A percentile compares a stretch with the other conserved stretches of the same genome.
phyloP scores from a whole-genome alignment of 2,329 filamentous ascomycete genomes.

The Aspergillus amoenus region DNA sequence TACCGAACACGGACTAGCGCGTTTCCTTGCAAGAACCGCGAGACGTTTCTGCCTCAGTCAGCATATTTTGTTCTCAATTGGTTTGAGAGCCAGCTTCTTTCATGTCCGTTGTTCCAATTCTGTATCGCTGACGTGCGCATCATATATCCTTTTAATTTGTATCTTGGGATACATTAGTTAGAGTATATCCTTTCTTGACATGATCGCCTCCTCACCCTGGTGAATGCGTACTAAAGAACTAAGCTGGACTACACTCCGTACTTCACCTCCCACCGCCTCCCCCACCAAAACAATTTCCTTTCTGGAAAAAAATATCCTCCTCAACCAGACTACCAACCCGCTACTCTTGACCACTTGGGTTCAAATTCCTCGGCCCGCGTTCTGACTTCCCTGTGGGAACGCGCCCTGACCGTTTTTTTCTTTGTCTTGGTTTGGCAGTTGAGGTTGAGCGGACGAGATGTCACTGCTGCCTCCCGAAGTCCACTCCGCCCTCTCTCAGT shows the following conservation, averaged over 20 bases:
- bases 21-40: not conserved
- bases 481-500: conserved; percentile 78
- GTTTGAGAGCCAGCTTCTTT: not conserved
- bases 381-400: conserved; percentile 9
- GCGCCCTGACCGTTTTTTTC: conserved; percentile 19
- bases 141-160: not conserved
- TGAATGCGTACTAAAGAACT: not conserved
- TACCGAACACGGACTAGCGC: conserved; percentile 19
- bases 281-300: conserved; percentile 24
- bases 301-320: conserved; percentile 18
- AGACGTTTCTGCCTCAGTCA: conserved; percentile 1
- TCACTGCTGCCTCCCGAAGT: conserved; percentile 83
- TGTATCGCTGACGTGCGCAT: not conserved
- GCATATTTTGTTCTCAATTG: not conserved
- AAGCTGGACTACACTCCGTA: not conserved
- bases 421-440: conserved; percentile 19
- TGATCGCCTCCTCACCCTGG: not conserved
- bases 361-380: conserved; percentile 16
- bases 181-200: not conserved
- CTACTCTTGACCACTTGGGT: conserved; percentile 14
- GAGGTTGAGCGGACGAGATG: conserved; percentile 55
- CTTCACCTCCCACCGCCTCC: conserved; percentile 14
- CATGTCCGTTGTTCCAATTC: not conserved
- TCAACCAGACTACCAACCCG: conserved; percentile 16
- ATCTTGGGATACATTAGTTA: not conserved